Conservation (phyloP, 169 alveolate species). For the Eimeria sp. region DNA sequence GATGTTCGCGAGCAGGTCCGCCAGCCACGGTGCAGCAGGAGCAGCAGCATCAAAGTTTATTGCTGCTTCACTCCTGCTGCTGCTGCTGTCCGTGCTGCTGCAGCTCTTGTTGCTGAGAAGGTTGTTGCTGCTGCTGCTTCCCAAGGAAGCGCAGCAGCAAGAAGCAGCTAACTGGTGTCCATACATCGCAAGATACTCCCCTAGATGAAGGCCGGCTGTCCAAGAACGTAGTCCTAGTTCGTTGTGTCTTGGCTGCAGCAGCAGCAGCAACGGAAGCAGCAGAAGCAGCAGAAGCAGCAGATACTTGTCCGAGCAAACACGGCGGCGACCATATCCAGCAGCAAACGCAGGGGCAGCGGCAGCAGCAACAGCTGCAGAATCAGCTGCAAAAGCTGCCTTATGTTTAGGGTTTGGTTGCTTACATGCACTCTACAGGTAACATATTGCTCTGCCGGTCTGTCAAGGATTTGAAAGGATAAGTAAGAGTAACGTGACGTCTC, state of each 20-base stretch:
- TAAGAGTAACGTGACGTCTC: background rate
- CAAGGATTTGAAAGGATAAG: background rate
- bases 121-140: background rate
- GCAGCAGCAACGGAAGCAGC: too few species aligned
- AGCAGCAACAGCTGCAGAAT: too few species aligned
- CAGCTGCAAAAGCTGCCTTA: background rate
- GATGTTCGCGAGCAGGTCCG: background rate
- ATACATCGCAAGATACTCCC: constrained; percentile 46
- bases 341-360: background rate
- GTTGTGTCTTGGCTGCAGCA: too few species aligned
- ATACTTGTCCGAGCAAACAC: too few species aligned
- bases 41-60: background rate
- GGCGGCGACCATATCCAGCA: background rate
- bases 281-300: too few species aligned
- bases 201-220: constrained; percentile 39
- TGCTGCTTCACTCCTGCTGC: background rate
- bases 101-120: background rate
- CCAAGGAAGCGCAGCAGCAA: background rate
- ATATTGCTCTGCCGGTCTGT: background rate
- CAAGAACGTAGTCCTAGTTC: constrained; percentile 24
- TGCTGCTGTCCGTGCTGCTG: too few species aligned
- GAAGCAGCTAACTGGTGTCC: constrained; percentile 28
- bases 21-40: background rate
- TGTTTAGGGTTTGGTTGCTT: background rate
- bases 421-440: constrained; percentile 7